phyloP scores from a whole-genome alignment of 345 rosid genomes.

The Turritis glabra region DNA sequence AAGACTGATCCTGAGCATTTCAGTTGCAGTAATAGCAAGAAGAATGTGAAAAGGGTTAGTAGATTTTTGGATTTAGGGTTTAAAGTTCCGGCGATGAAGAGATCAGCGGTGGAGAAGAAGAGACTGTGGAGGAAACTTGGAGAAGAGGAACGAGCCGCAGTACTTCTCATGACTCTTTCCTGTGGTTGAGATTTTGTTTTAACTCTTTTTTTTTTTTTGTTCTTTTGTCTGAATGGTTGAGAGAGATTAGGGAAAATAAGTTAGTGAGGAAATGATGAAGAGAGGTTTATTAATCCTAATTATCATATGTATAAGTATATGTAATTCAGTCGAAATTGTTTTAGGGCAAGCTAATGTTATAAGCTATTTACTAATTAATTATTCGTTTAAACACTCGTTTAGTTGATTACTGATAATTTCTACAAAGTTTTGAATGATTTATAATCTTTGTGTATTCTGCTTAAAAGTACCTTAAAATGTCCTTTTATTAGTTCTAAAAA shows the following conservation, averaged over 20 bases:
- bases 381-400: not conserved
- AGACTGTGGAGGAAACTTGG: slow-evolving; percentile 61
- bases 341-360: slow-evolving; percentile 20
- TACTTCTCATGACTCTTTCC: slow-evolving; percentile 83
- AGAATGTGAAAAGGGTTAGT: slow-evolving; percentile 23
- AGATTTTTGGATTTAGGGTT: slow-evolving; percentile 63
- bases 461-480: not conserved
- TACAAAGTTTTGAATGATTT: not conserved
- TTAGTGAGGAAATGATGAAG: slow-evolving; percentile 22
- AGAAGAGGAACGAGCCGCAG: slow-evolving; percentile 90
- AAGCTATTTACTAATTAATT: not conserved
- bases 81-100: slow-evolving; percentile 70
- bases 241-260: slow-evolving; percentile 33
- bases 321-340: slow-evolving; percentile 26
- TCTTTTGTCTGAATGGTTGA: not conserved
- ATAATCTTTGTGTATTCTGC: not conserved
- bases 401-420: not conserved
- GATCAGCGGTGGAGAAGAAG: slow-evolving; percentile 64
- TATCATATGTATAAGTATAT: slow-evolving; percentile 15
- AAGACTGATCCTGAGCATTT: slow-evolving; percentile 32
- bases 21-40: slow-evolving; percentile 18
- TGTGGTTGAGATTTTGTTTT: slow-evolving; percentile 55
- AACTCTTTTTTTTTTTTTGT: not conserved
- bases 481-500: not conserved
- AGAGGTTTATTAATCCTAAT: slow-evolving; percentile 1